A percentile compares a stretch with the other conserved stretches of the same genome.
These are phyloP conservation scores for Kwoniella shandongensis DNA, from an alignment of 768 basidiomycete species.

Conservation along the genomic window DNA sequence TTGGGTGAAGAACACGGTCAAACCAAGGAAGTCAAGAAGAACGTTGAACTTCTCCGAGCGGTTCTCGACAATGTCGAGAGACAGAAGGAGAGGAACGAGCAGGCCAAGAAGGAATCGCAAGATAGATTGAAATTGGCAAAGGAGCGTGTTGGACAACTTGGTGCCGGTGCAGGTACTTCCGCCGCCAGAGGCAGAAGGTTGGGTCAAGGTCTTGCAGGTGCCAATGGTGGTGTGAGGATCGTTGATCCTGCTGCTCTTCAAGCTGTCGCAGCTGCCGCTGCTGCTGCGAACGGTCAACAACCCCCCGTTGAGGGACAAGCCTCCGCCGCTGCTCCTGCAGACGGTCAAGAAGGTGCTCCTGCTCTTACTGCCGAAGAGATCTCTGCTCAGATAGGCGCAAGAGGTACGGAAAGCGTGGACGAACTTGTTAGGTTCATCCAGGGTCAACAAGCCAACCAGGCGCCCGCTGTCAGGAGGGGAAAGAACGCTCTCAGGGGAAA, in stretches of 20 bases:
- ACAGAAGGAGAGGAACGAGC: conserved; percentile 37
- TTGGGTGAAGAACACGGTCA: conserved; percentile 53
- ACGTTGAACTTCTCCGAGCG: conserved; percentile 50
- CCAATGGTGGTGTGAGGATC: conserved; percentile 6
- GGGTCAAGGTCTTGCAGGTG: conserved; percentile 13
- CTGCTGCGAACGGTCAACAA: conserved; percentile 3
- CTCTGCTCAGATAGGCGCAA: conserved; percentile 34
- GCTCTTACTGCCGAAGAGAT: conserved; percentile 5
- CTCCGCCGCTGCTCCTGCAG: conserved; percentile 13
- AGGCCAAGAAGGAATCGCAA: conserved; percentile 41
- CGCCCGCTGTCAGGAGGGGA: conserved; percentile 29
- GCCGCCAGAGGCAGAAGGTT: conserved; percentile 5
- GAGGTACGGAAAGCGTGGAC: conserved; percentile 53
- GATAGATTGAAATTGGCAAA: conserved; percentile 36
- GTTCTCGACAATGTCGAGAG: conserved; percentile 49
- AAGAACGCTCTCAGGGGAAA: conserved; percentile 51
- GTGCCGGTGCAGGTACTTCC: conserved; percentile 1
- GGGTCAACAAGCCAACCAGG: conserved; percentile 30
- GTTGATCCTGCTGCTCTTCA: conserved; percentile 14
- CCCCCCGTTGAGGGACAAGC: conserved; percentile 9
- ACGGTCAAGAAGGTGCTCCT: conserved; percentile 6
- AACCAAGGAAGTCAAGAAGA: conserved; percentile 52
- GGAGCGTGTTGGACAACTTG: conserved; percentile 33
- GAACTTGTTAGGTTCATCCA: conserved; percentile 56
- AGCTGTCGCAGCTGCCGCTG: conserved; percentile 20